Evolutionary conservation across 345 rosid species (phyloP), one percentile per base, ranked within the genome.

Genomic region (Cardamine chenopodiifolia): DNA sequence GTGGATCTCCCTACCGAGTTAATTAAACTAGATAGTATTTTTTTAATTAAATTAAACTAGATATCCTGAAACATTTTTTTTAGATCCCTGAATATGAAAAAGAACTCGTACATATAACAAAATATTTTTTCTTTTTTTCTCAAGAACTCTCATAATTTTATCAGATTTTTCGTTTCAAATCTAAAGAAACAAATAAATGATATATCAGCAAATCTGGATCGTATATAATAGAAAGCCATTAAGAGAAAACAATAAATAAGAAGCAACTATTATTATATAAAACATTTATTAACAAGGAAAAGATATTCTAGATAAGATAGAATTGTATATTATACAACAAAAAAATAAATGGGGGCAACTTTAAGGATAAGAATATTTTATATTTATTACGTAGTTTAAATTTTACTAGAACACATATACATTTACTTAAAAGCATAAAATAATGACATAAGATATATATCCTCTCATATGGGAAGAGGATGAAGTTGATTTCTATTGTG

Each of bases 401-500:
- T 1, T 11, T 34, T 19, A 35, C 64, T 8, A 34, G 19, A 18
- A 57, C 5, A 28, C 3, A n/a, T 31, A 57, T 40, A 42, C 18
- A 32, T 17, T 17, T 8, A 57, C 23, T 57, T n/a, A 2, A 32
- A 31, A 18, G 45, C 6, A 39, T 42, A n/a, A 26, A 26, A 39
- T 28, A 14, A 53, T 1, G 11, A 54, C 11, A 55, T n/a, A 39
- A n/a, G n/a, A n/a, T n/a, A n/a, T 14, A 5, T 40, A 40, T 35
- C 40, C 40, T 34, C 9, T 35, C n/a, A 20, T 32, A 20, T 31
- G 10, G n/a, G 60, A 71, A 35, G 61, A 52, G 5, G 40, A 29
- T 42, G 70, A 72, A 63, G 35, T 72, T 29, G 63, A 29, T 40
- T 63, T 53, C 4, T 32, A 5, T 15, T 62, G 45, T 0, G 15